These are phyloP conservation scores for Aureobasidium sp. DNA, from an alignment of 2,329 filamentous ascomycete species.

Conservation along the genomic window DNA sequence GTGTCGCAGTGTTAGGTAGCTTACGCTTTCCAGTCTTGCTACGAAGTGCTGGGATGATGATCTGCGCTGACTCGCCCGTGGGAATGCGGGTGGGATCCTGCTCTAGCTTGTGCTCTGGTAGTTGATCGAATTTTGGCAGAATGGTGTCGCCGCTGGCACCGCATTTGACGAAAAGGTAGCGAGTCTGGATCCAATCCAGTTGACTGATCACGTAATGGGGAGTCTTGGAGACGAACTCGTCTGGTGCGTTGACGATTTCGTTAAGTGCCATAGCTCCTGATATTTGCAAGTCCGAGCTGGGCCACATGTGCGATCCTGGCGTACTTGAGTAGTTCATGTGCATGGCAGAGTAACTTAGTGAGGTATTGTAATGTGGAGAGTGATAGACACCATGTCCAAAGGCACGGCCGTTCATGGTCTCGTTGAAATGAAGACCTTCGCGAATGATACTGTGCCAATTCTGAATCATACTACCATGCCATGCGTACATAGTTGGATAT, in stretches of 20 bases:
- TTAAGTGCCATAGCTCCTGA: constrained; percentile 61
- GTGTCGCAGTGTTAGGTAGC: neutral
- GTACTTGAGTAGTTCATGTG: neutral
- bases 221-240: constrained; percentile 44
- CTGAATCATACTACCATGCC: constrained; percentile 66
- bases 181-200: constrained; percentile 80
- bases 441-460: constrained; percentile 93
- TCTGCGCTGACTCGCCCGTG: constrained; percentile 24
- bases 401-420: constrained; percentile 54
- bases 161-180: constrained; percentile 64
- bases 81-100: constrained; percentile 36
- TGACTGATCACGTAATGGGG: constrained; percentile 66
- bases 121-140: neutral
- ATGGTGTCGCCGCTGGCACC: constrained; percentile 15
- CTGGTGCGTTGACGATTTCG: constrained; percentile 71
- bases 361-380: constrained; percentile 50
- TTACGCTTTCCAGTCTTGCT: constrained; percentile 30
- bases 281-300: constrained; percentile 55
- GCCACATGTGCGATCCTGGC: constrained; percentile 43
- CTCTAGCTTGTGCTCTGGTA: constrained; percentile 16
- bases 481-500: constrained; percentile 70
- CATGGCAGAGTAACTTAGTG: constrained; percentile 40
- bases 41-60: constrained; percentile 49
- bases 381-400: constrained; percentile 80
- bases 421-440: constrained; percentile 66